phyloP scores from a whole-genome alignment of 2,329 filamentous ascomycete species.

The Periconia sp. region DNA sequence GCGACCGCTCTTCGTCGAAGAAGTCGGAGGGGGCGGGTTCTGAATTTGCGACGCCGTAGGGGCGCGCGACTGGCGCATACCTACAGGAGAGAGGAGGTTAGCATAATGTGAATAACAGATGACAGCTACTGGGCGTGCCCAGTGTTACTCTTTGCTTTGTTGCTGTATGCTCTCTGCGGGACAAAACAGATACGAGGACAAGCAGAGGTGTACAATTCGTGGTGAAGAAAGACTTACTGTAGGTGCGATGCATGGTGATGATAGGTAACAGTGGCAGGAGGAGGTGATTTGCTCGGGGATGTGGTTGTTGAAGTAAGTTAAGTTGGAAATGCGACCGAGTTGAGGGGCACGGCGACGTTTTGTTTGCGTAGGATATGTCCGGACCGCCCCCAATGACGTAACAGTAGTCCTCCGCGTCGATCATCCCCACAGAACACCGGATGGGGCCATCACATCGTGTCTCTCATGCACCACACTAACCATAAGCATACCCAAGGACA shows the following conservation, averaged over 20 bases:
- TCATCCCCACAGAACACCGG: constrained; percentile 20
- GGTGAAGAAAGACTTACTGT: constrained; percentile 46
- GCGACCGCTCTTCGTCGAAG: constrained; percentile 85
- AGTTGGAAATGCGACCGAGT: constrained; percentile 4
- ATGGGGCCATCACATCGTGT: neutral
- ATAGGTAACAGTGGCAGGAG: neutral
- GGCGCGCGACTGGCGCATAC: constrained; percentile 92
- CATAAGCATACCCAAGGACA: neutral
- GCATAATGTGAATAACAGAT: neutral
- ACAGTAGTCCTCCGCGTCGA: constrained; percentile 12
- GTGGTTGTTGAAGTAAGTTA: neutral
- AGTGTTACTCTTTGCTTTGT: neutral
- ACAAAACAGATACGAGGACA: neutral
- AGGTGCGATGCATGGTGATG: constrained; percentile 86
- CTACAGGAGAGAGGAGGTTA: neutral
- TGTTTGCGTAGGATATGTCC: constrained; percentile 16
- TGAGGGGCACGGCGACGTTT: constrained; percentile 22
- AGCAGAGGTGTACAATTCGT: neutral
- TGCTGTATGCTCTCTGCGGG: neutral
- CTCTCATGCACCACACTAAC: neutral
- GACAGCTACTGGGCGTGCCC: neutral
- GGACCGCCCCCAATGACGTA: constrained; percentile 21
- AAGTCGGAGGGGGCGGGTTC: constrained; percentile 90
- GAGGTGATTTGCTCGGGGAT: neutral
- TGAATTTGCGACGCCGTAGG: constrained; percentile 89